These are phyloP conservation scores for Cordia subcordata DNA, from an alignment of 257 asterid genomes.

Conservation along the genomic window DNA sequence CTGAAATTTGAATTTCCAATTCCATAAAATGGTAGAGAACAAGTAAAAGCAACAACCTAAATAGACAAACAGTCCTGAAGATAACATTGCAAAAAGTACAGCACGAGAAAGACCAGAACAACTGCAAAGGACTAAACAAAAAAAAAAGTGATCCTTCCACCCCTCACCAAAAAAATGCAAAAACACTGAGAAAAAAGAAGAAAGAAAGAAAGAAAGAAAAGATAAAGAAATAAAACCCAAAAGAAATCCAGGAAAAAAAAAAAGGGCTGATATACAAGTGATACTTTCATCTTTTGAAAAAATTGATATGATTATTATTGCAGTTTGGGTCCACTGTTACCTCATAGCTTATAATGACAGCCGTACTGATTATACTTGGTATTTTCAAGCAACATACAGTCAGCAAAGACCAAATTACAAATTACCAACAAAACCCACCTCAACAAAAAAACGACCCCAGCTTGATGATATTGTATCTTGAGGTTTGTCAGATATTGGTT, in stretches of 20 bases:
- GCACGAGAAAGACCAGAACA: not conserved
- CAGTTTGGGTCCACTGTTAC: too few relatives aligned
- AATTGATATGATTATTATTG: too few relatives aligned
- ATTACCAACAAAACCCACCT: not conserved
- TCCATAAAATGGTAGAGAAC: slow-evolving; percentile 20
- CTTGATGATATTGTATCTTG: not conserved
- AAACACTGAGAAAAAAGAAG: too few relatives aligned
- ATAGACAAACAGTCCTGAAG: not conserved
- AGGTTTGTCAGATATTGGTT: not conserved
- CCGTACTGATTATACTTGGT: too few relatives aligned
- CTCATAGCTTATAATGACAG: too few relatives aligned
- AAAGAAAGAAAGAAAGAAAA: too few relatives aligned
- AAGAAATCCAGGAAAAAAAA: not conserved
- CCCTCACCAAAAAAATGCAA: not conserved
- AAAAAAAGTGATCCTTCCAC: not conserved
- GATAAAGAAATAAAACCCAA: too few relatives aligned
- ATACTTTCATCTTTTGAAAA: too few relatives aligned
- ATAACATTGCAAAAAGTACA: not conserved
- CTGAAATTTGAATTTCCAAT: slow-evolving; percentile 41
- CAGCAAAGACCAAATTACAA: not conserved
- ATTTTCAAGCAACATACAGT: too few relatives aligned
- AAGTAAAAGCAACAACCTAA: slow-evolving; percentile 15
- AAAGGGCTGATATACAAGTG: too few relatives aligned
- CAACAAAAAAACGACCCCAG: too few relatives aligned
- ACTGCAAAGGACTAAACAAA: not conserved